phyloP scores from a whole-genome alignment of 805 yeast genomes.

The Jamesozyma hellenica region DNA sequence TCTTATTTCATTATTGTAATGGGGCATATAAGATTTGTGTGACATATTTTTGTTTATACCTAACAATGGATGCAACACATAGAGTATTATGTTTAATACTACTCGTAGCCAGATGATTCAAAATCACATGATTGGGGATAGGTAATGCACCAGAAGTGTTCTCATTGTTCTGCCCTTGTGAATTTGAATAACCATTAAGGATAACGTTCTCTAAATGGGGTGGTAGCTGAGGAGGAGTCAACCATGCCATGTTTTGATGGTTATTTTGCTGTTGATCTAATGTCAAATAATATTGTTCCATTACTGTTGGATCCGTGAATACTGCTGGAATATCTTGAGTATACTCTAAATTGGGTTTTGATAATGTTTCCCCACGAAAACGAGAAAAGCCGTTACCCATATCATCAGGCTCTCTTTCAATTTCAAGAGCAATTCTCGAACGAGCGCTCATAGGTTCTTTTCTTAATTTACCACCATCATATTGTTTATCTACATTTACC shows the following conservation, averaged over 20 bases:
- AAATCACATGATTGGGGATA: conserved; percentile 88
- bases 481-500: not conserved
- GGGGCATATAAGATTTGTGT: conserved; percentile 92
- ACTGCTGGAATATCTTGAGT: conserved; percentile 70
- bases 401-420: conserved; percentile 40
- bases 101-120: conserved; percentile 92
- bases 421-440: conserved; percentile 41
- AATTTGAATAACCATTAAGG: conserved; percentile 52
- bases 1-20: conserved; percentile 7
- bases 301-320: conserved; percentile 74
- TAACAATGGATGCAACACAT: conserved; percentile 84
- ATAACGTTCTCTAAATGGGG: conserved; percentile 94
- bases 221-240: conserved; percentile 93
- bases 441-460: conserved; percentile 29
- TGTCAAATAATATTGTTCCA: conserved; percentile 77
- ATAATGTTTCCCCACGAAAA: conserved; percentile 52
- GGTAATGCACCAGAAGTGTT: conserved; percentile 84
- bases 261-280: conserved; percentile 57
- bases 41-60: conserved; percentile 80
- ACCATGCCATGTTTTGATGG: conserved; percentile 47
- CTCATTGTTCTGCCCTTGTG: conserved; percentile 34
- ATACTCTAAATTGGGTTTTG: conserved; percentile 30
- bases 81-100: conserved; percentile 87
- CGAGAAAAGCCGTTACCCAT: conserved; percentile 75
- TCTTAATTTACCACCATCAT: not conserved